Percentiles rank a stretch among this genome's conserved stretches.
Conservation (phyloP, 2,329 filamentous ascomycete genomes). For the Pseudogymnoascus sp. region DNA sequence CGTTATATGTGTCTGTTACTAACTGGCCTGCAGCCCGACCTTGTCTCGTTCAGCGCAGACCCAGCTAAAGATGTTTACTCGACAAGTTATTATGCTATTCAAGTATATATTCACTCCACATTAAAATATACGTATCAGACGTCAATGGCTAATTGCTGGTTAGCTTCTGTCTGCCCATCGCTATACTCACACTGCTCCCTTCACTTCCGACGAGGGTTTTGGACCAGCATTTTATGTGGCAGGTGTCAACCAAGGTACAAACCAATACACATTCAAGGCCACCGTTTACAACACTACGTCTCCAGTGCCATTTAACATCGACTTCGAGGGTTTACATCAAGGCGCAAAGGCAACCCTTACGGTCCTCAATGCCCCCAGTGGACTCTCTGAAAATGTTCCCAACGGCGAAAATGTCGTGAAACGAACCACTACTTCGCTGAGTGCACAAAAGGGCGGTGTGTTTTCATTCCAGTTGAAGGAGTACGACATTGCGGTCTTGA, state of each 20-base stretch:
- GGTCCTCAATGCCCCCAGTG: constrained; percentile 32
- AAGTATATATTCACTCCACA: constrained; percentile 19
- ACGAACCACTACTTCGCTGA: constrained; percentile 11
- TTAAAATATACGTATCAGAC: background rate
- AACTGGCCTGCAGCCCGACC: constrained; percentile 20
- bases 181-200: constrained; percentile 39
- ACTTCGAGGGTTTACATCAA: constrained; percentile 34
- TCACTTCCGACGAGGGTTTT: constrained; percentile 29
- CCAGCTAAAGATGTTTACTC: constrained; percentile 39
- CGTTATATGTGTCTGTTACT: background rate
- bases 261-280: constrained; percentile 40
- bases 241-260: constrained; percentile 35
- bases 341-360: constrained; percentile 36
- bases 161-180: constrained; percentile 38
- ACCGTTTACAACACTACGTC: constrained; percentile 44
- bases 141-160: background rate
- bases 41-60: constrained; percentile 29
- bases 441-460: constrained; percentile 12
- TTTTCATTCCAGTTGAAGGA: constrained; percentile 19
- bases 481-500: constrained; percentile 20
- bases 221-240: constrained; percentile 43
- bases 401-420: constrained; percentile 13
- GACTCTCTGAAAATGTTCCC: constrained; percentile 13
- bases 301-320: constrained; percentile 37
- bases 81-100: constrained; percentile 42